Evolutionary conservation across 2,329 filamentous ascomycete genomes (phyloP), one percentile per base, ranked within the genome.

Genomic region (Fusarium torreyae): DNA sequence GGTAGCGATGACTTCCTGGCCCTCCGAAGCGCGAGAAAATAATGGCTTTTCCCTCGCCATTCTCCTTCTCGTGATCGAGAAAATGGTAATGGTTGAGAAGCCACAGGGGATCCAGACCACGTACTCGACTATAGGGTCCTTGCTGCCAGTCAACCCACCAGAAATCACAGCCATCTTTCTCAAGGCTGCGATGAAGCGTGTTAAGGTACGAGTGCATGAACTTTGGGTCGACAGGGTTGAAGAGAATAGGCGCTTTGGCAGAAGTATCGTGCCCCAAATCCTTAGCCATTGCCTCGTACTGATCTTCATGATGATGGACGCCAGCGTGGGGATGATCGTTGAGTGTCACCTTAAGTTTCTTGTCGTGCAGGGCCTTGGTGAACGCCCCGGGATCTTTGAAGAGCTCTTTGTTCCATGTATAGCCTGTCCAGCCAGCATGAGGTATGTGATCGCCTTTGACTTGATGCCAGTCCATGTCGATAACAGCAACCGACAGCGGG

Each of bases 91-190:
- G 89, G 70, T 91, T 91, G 20, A 91, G 81, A 24, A 90, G 77
- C 88, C 89, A 91, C 0, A 91, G 78, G 0, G 89, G 89, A 74
- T 91, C 89, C 4, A 91, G 79, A 2, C 87, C 87, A 0, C 83
- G 84, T 7, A 89, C 81, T 34, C 2, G 87, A 87, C 63, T 66
- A 57, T 82, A 79, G 4, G 80, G 77, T 2, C 89, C 89, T 74
- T 91, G 89, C 75, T 91, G 89, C 88, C 88, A 91, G 74, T 91
- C 89, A 28, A 90, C 82, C 89, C 89, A 91, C 87, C 88, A 90
- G 58, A 91, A 89, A 71, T 91, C 88, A 22, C 84, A 81, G 1
- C 86, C 88, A 10, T 86, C 79, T 2, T 84, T 79, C 64, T 91
- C 88, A 28, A 90, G 79, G 15, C 81, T 78, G 14, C 84, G 81